Percentiles rank a stretch among this genome's conserved stretches.
Evolutionary conservation across 2,329 filamentous ascomycete species (phyloP).

Genomic region (Fusarium veterinarium): DNA sequence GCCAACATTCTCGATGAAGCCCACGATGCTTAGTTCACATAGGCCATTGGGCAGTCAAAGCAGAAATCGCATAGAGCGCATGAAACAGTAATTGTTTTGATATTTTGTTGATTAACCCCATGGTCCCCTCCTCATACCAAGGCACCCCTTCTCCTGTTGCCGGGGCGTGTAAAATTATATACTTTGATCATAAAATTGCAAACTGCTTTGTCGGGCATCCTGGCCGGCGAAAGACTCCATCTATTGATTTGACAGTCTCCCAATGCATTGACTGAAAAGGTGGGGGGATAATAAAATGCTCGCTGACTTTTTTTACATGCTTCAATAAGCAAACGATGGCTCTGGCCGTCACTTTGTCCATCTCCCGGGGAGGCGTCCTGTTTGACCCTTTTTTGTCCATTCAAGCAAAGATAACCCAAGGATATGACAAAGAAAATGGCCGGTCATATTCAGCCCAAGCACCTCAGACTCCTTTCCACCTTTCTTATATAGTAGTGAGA

Average conservation of each 20-base stretch:
- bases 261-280: constrained; percentile 22
- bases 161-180: constrained; percentile 38
- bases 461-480: constrained; percentile 43
- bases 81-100: constrained; percentile 22
- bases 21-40: neutral
- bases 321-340: constrained; percentile 35
- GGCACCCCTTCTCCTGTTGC: constrained; percentile 20
- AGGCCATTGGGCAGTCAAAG: neutral
- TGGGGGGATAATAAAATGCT: constrained; percentile 34
- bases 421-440: constrained; percentile 35
- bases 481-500: constrained; percentile 44
- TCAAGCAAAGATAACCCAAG: constrained; percentile 29
- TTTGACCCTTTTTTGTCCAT: constrained; percentile 35
- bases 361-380: constrained; percentile 28
- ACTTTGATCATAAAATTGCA: constrained; percentile 40
- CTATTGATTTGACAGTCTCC: constrained; percentile 27
- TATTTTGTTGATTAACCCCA: constrained; percentile 32
- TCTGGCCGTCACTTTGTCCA: constrained; percentile 9
- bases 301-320: constrained; percentile 42
- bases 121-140: constrained; percentile 4
- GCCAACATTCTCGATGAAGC: constrained; percentile 13
- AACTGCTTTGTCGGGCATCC: constrained; percentile 38
- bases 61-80: neutral
- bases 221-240: constrained; percentile 33
- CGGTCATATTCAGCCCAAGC: constrained; percentile 41